These are phyloP conservation scores for Letharia columbiana DNA, from an alignment of 495 filamentous ascomycete genomes.

Conservation along the genomic window DNA sequence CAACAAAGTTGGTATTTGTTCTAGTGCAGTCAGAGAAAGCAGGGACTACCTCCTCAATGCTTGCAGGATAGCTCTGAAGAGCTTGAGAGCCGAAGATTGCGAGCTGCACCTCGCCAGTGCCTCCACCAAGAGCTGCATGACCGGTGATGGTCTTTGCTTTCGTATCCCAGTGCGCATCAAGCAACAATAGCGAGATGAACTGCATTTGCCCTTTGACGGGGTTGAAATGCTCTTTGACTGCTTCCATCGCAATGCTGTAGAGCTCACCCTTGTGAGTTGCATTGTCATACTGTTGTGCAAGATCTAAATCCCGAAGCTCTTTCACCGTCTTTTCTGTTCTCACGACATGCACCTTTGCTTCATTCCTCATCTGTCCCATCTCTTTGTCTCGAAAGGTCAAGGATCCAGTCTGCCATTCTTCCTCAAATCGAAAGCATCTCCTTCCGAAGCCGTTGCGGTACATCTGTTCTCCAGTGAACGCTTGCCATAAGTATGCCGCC, in stretches of 20 bases:
- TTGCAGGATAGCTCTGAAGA: constrained; percentile 76
- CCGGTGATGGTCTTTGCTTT: constrained; percentile 57
- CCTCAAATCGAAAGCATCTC: constrained; percentile 79
- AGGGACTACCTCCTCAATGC: constrained; percentile 75
- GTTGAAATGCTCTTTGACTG: constrained; percentile 66
- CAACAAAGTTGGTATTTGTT: constrained; percentile 71
- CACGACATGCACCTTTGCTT: constrained; percentile 80
- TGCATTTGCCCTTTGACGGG: constrained; percentile 65
- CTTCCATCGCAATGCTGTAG: constrained; percentile 65
- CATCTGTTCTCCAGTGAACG: constrained; percentile 93
- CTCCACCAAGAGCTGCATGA: constrained; percentile 72
- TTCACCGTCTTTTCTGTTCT: constrained; percentile 72
- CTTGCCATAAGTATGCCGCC: constrained; percentile 91
- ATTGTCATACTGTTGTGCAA: constrained; percentile 68
- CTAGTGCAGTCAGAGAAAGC: constrained; percentile 82
- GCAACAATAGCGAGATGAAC: constrained; percentile 73
- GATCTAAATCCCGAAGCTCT: constrained; percentile 68
- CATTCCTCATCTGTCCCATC: constrained; percentile 67
- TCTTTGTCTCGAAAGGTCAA: constrained; percentile 62
- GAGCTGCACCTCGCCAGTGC: constrained; percentile 60
- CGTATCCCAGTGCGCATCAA: constrained; percentile 85
- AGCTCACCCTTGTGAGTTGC: constrained; percentile 62
- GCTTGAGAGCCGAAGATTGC: constrained; percentile 86
- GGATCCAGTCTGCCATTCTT: constrained; percentile 81
- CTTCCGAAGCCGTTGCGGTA: constrained; percentile 74